These are phyloP conservation scores for Plasmodium coatneyi DNA, from an alignment of 169 alveolate genomes.

Conservation along the genomic window DNA sequence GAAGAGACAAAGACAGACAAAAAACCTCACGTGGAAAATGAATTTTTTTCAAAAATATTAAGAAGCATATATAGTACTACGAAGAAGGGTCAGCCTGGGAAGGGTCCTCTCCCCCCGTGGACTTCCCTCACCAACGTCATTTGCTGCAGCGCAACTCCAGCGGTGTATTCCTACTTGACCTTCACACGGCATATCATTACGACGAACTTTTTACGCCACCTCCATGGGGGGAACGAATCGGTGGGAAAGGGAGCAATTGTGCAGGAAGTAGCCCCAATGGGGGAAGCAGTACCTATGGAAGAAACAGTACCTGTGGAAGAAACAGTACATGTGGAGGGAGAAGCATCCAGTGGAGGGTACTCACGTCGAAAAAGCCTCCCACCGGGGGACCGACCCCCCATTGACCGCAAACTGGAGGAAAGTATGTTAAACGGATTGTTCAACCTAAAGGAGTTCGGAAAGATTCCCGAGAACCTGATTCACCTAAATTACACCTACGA, in stretches of 20 bases:
- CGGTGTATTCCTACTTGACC: constrained; percentile 17
- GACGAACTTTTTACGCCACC: constrained; percentile 7
- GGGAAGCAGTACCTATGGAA: not conserved
- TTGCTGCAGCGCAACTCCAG: constrained; percentile 60
- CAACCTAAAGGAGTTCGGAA: constrained; percentile 6
- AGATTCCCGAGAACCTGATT: constrained; percentile 30
- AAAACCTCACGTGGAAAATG: constrained; percentile 22
- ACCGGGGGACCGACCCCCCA: not conserved
- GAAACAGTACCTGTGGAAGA: not conserved
- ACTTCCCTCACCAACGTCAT: constrained; percentile 40
- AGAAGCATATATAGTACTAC: constrained; percentile 25
- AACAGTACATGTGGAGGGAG: not conserved
- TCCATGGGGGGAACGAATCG: not conserved
- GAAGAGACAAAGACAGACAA: constrained; percentile 2
- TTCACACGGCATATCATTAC: constrained; percentile 50
- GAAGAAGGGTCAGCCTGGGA: not conserved
- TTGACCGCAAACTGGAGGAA: constrained; percentile 12
- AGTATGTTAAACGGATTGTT: constrained; percentile 32
- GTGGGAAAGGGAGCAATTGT: not conserved
- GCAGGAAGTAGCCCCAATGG: not conserved
- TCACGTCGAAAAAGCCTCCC: not conserved
- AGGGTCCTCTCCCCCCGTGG: not conserved
- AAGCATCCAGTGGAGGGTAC: too few relatives aligned
- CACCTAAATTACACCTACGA: constrained; percentile 51
- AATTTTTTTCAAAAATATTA: constrained; percentile 26